Evolutionary conservation across 2,329 filamentous ascomycete species (phyloP).

Genomic region (Mycosphaerella sp.): DNA sequence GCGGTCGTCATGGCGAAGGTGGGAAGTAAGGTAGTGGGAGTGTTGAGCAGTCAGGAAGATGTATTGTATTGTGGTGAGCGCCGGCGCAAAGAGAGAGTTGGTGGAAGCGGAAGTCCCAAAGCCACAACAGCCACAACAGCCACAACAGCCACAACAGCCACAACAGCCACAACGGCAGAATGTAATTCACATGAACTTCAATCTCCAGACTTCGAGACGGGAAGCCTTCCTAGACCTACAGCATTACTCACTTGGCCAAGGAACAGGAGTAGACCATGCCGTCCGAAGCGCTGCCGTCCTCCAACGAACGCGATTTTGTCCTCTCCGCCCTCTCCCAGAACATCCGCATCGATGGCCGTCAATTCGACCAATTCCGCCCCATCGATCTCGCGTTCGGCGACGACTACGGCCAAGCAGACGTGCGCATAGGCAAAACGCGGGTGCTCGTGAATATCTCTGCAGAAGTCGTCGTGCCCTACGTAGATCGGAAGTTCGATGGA

Average conservation of each 20-base stretch:
- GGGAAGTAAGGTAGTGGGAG: neutral
- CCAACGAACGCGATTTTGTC: slow-evolving; percentile 83
- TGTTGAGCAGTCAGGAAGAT: too few relatives aligned
- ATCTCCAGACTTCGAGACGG: too few relatives aligned
- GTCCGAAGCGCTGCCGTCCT: slow-evolving; percentile 82
- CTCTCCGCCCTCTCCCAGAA: slow-evolving; percentile 73
- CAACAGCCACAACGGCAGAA: neutral
- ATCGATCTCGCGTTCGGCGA: slow-evolving; percentile 78
- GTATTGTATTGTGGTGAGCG: neutral
- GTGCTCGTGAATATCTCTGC: slow-evolving; percentile 80
- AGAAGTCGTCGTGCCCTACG: slow-evolving; percentile 76
- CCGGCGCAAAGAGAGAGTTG: neutral
- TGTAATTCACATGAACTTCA: neutral
- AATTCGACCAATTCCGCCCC: slow-evolving; percentile 71
- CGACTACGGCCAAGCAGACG: slow-evolving; percentile 83
- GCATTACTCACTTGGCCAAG: neutral
- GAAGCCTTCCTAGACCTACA: neutral
- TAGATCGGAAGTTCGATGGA: slow-evolving; percentile 90
- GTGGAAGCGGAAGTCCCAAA: neutral
- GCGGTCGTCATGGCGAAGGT: slow-evolving; percentile 46
- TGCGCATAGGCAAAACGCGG: slow-evolving; percentile 84
- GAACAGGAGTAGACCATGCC: slow-evolving; percentile 59
- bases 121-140: too few relatives aligned
- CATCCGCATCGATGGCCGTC: slow-evolving; percentile 76
- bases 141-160: neutral